A percentile compares a stretch with the other conserved stretches of the same genome.
These are phyloP conservation scores for Boletellus sp. DNA, from an alignment of 768 basidiomycete genomes.

Conservation along the genomic window DNA sequence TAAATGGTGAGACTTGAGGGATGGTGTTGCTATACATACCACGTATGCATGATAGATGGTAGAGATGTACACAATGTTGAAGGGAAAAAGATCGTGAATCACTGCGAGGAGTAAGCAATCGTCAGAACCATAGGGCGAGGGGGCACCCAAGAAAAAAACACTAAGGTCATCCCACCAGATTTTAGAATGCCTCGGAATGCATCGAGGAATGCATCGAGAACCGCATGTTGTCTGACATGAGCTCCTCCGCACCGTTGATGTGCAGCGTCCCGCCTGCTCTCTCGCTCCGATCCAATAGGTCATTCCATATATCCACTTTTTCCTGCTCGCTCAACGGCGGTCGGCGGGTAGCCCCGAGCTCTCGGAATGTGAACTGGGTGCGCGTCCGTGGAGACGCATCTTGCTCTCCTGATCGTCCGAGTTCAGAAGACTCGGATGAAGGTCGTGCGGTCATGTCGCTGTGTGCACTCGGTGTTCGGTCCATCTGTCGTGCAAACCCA, in stretches of 20 bases:
- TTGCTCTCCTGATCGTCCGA: conserved; percentile 5
- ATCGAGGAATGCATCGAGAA: conserved; percentile 36
- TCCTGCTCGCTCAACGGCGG: conserved; percentile 58
- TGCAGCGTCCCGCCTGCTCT: conserved; percentile 73
- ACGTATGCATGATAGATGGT: conserved; percentile 2
- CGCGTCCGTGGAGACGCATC: conserved; percentile 14
- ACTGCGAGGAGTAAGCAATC: neutral
- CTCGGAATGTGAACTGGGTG: conserved; percentile 46
- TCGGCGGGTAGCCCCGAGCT: conserved; percentile 36
- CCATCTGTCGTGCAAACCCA: conserved; percentile 12
- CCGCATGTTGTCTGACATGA: conserved; percentile 43
- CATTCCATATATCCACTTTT: conserved; percentile 70
- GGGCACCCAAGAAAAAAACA: neutral
- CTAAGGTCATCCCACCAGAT: neutral
- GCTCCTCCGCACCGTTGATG: conserved; percentile 35
- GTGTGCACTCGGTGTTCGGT: conserved; percentile 22
- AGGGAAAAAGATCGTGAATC: conserved; percentile 1
- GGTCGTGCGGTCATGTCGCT: conserved; percentile 31
- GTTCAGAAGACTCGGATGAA: conserved; percentile 4
- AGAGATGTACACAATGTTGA: conserved; percentile 8
- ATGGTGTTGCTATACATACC: conserved; percentile 9
- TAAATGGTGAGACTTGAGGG: neutral
- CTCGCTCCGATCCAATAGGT: conserved; percentile 61
- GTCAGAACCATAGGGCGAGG: neutral
- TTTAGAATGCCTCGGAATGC: conserved; percentile 17